Conservation (phyloP, 345 rosid genomes). For the Capsella bursapastoris region DNA sequence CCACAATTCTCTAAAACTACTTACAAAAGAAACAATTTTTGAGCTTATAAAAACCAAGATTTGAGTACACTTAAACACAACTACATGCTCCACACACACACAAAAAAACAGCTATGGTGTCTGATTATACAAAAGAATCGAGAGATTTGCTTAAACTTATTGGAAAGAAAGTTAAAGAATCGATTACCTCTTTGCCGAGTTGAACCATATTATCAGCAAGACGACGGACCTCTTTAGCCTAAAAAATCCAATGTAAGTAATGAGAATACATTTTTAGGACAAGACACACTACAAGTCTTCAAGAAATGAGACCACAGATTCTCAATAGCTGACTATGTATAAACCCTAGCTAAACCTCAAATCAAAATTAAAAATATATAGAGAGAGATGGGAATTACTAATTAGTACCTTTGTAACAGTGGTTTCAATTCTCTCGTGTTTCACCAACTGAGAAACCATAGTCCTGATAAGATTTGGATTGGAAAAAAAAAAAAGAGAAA, state of each 20-base stretch:
- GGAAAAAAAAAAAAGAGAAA: neutral
- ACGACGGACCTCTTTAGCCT: constrained; percentile 91
- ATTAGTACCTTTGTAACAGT: constrained; percentile 77
- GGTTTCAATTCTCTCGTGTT: constrained; percentile 92
- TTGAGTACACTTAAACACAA: neutral
- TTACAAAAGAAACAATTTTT: neutral
- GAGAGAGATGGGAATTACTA: neutral
- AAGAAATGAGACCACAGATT: neutral
- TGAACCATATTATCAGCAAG: constrained; percentile 95
- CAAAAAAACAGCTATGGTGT: neutral
- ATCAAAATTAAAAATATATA: neutral
- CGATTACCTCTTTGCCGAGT: constrained; percentile 82
- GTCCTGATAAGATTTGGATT: constrained; percentile 51
- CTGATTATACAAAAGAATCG: constrained; percentile 12
- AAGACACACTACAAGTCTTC: neutral
- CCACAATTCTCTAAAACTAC: neutral
- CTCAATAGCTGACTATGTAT: constrained; percentile 2
- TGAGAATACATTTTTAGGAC: neutral
- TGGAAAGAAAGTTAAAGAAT: neutral
- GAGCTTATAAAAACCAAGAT: constrained; percentile 1
- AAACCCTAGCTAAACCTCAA: constrained; percentile 48
- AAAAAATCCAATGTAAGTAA: constrained; percentile 4
- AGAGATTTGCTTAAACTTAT: neutral
- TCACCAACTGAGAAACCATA: constrained; percentile 93
- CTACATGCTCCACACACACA: neutral